Evolutionary conservation across 306 rosid species (phyloP), one percentile per base, ranked within the genome.

Genomic region (Macrotyloma uniflorum): DNA sequence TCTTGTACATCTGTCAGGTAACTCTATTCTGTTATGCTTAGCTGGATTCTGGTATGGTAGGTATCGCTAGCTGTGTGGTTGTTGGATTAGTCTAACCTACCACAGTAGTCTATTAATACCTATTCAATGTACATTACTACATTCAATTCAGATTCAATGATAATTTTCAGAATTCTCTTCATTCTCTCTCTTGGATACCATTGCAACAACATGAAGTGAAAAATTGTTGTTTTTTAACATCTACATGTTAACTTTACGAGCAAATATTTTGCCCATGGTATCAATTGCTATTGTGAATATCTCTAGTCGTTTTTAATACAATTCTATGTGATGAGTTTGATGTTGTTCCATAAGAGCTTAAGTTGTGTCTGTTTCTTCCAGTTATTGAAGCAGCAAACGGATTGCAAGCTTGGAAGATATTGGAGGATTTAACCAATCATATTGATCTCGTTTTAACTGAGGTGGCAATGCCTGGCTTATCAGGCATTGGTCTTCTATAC

Each of bases 381-480:
- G 98, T 93, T 75, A 90, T 85, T 55, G 93, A 86, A 72, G 93
- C 90, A 42, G 93, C 92, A 75, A 90, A 91, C 24, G 98, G 92
- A 79, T 69, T 91, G 80, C 97, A 90, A 70, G 98, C 98, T 55
- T 94, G 98, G 98, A 94, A 90, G 87, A 70, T 94, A 50, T 88
- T 94, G 83, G 93, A 87, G 76, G 92, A 94, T 86, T 82, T 89
- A 82, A 82, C 93, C 70, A 94, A 83, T 86, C 93, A 92, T 75
- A 82, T 92, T 70, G 98, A 94, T 90, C 83, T 94, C 35, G 77
- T 94, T 20, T 83, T 94, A 83, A 94, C 97, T 30, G 98, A 94
- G 87, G 93, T 92, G 57, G 93, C 89, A 80, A 89, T 94, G 93
- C 97, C 98, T 16, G 82, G 91, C 65, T 65, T 92, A 36, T 88